Evolutionary conservation across 1,284 basidiomycete species (phyloP), one percentile per base, ranked within the genome.

Genomic region (Chalciporus sp.): DNA sequence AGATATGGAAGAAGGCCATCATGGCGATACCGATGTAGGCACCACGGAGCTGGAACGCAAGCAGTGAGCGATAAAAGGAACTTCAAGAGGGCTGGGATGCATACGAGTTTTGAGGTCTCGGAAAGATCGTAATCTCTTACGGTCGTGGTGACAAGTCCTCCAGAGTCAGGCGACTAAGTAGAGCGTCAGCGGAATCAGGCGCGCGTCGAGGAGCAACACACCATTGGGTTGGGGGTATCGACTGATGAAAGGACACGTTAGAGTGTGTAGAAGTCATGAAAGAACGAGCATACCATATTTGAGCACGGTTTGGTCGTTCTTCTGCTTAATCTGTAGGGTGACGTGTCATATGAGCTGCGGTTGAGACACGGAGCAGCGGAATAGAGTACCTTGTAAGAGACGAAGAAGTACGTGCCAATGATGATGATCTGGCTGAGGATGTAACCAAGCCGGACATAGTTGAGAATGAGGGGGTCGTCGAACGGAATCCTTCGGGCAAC

Each of bases 221-320:
- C 86, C 82, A 90, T 81, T 4, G 86, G 78, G 59, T 69, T 79
- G 33, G 78, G 66, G 1, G 81, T 74, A 61, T 89, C 86, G 45
- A 90, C 87, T 88, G 11, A 27, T 16, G 52, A 8, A 50, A 35
- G 4, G 56, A 49, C 55, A 23, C 37, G 47, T 58, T 35, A 42
- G 51, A 5, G 19, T 7, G 12, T 20, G n/a, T 40, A 23, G 12
- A 19, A 41, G 14, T 29, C 28, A 51, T n/a, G 29, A 28, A 42
- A 12, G n/a, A 31, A 26, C 10, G 1, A 23, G 77, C 83, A 49
- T 42, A 87, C 86, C 88, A 72, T 96, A 98, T 82, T 98, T 98
- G 65, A 98, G 79, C 35, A 97, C 92, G 3, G 94, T 94, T 70
- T 92, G 83, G 75, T 98, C 96, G 70, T 98, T 98, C 83, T 94